Evolutionary conservation across 2,329 filamentous ascomycete species (phyloP), one percentile per base, ranked within the genome.

Genomic region (Amauroascus verrucosus): DNA sequence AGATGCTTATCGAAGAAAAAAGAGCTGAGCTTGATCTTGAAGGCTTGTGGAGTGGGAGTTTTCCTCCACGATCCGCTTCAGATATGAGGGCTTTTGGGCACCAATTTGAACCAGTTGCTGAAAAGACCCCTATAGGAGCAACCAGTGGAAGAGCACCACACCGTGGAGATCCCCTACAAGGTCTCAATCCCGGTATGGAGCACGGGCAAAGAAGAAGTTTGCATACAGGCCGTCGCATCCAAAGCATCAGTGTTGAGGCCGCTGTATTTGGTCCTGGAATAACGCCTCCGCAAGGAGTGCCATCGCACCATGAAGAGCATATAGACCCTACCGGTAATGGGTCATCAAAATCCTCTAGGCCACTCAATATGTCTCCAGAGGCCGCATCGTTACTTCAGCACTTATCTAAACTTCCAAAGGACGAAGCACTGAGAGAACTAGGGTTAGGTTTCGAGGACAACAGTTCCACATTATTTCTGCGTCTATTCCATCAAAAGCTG

Each of bases 1-100:
- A 87, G 66, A 79, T 87, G 72, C 79, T 87, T 64, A 86, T 82
- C 0, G 81, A 84, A 59, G 81, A 84, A 63, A 86, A 85, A 69
- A 72, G 84, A 60, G 77, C 72, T 28, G 81, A 86, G 60, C 75
- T 85, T 32, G 79, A 86, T 63, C 67, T 87, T 51, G 84, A 87
- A 62, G 75, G 74, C 14, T 67, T 86, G 9, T 87, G 84, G 81
- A 70, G 72, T 45, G 51, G 51, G 13, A 53, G 48, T 22, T 53
- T 53, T 43, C 44, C 51, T 33, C 50, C 50, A 9, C 44, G 51
- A 33, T 33, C 43, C 8, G 33, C 35, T 9, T 41, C 44, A 33
- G 51, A 53, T 26, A 30, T 48, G 22, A 41, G 18, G 16, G 35
- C 35, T 16, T 53, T 53, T 24, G 43, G 44, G 37, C 44, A 53